Evolutionary conservation across 2,329 filamentous ascomycete species (phyloP).

Genomic region (Byssoonygena ceratinophila): DNA sequence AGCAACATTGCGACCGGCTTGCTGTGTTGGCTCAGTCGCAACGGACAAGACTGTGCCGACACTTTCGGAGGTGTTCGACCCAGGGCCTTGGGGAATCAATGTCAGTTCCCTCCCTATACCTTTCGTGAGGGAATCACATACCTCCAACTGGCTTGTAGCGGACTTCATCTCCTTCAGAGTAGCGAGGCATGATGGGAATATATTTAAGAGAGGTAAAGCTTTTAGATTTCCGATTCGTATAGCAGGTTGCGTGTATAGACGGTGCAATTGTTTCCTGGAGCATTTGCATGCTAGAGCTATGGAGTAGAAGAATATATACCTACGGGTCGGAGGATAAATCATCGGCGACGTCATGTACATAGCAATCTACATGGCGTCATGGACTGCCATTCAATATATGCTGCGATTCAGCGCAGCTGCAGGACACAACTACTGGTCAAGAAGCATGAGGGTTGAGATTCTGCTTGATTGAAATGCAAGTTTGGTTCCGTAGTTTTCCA

Average conservation of each 20-base stretch:
- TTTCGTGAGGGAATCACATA: constrained; percentile 12
- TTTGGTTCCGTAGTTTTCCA: neutral
- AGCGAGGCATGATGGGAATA: constrained; percentile 11
- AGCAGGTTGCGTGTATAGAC: neutral
- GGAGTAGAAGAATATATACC: neutral
- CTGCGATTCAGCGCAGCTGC: no score
- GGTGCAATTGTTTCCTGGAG: neutral
- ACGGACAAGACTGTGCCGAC: constrained; percentile 26
- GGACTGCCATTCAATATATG: neutral
- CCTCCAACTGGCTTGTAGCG: constrained; percentile 32
- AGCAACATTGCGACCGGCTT: constrained; percentile 26
- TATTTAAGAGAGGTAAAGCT: neutral
- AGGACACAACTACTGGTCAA: no score
- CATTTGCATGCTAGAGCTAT: neutral
- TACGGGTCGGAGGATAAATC: neutral
- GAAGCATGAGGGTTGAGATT: no score
- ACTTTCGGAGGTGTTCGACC: constrained; percentile 27
- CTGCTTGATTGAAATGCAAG: neutral
- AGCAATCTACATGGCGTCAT: neutral
- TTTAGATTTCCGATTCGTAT: neutral
- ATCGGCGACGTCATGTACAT: neutral
- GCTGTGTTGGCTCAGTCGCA: constrained; percentile 25
- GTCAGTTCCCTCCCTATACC: neutral
- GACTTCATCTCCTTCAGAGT: constrained; percentile 21
- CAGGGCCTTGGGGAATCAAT: constrained; percentile 21